phyloP scores from a whole-genome alignment of 768 basidiomycete species.

The Dioszegia aurantiaca region DNA sequence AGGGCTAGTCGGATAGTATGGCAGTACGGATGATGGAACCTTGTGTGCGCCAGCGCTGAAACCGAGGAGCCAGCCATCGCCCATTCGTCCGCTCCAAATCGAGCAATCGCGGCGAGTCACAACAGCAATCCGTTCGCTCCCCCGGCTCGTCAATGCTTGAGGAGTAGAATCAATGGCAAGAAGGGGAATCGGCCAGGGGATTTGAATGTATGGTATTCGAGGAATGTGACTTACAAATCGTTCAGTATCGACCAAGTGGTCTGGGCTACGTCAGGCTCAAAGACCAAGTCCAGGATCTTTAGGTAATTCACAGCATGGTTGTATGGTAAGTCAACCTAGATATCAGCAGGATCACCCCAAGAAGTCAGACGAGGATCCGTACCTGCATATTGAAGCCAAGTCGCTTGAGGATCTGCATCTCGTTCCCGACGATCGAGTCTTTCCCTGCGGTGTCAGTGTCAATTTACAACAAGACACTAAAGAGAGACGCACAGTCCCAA shows the following conservation, averaged over 20 bases:
- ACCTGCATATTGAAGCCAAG: constrained; percentile 84
- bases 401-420: constrained; percentile 96
- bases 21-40: no score
- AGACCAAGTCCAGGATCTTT: constrained; percentile 78
- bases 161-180: no score
- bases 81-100: no score
- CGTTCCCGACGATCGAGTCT: constrained; percentile 85
- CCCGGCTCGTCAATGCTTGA: no score
- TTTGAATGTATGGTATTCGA: no score
- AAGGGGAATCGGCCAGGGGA: no score
- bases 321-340: constrained; percentile 82
- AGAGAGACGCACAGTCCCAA: constrained; percentile 61
- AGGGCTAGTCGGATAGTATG: no score
- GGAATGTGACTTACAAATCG: constrained; percentile 79
- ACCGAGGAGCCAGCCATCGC: no score
- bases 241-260: constrained; percentile 93
- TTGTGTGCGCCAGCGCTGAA: no score
- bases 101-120: no score
- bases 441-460: constrained; percentile 57
- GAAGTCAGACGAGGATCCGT: not conserved
- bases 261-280: constrained; percentile 66
- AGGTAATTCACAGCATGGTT: constrained; percentile 92
- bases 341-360: not conserved
- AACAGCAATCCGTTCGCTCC: no score
- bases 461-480: not conserved